Evolutionary conservation across 2,329 filamentous ascomycete species (phyloP).

Genomic region (Arthrobotrys sinensis): DNA sequence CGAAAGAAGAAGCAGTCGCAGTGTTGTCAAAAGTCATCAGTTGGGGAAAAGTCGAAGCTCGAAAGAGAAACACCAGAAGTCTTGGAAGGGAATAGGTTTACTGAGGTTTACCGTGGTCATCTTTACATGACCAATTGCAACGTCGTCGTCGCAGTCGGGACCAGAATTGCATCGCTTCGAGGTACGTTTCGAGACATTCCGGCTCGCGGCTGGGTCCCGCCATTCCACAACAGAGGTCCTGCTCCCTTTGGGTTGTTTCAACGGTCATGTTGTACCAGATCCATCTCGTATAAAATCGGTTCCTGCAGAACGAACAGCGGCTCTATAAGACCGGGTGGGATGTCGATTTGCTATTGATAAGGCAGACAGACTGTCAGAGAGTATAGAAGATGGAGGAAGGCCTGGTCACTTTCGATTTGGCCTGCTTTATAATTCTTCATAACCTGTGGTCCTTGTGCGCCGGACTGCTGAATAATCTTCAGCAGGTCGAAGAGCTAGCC

Average conservation of each 20-base stretch:
- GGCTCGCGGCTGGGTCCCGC: constrained; percentile 32
- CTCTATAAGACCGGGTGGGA: background rate
- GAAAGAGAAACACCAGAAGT: constrained; percentile 2
- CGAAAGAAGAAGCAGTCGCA: constrained; percentile 37
- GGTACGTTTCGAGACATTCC: constrained; percentile 54
- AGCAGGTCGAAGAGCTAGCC: background rate
- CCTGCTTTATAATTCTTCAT: constrained; percentile 13
- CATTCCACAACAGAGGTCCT: constrained; percentile 19
- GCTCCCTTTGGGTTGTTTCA: constrained; percentile 11
- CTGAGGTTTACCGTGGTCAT: constrained; percentile 9
- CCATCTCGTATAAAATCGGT: constrained; percentile 24
- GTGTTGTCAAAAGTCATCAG: constrained; percentile 6
- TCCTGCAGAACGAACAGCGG: constrained; percentile 10
- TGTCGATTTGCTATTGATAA: background rate
- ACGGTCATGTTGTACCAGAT: background rate
- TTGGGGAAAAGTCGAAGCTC: constrained; percentile 7
- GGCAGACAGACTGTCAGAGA: background rate
- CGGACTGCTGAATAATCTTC: constrained; percentile 13
- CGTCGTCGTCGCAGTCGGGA: constrained; percentile 55
- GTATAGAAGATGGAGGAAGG: constrained; percentile 5
- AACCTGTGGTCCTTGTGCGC: background rate
- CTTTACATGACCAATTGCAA: constrained; percentile 41
- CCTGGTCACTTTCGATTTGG: background rate
- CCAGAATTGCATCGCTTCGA: constrained; percentile 52
- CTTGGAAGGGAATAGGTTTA: constrained; percentile 9